phyloP scores from a whole-genome alignment of 1,284 basidiomycete species.

The Cutaneotrichosporon sp. region DNA sequence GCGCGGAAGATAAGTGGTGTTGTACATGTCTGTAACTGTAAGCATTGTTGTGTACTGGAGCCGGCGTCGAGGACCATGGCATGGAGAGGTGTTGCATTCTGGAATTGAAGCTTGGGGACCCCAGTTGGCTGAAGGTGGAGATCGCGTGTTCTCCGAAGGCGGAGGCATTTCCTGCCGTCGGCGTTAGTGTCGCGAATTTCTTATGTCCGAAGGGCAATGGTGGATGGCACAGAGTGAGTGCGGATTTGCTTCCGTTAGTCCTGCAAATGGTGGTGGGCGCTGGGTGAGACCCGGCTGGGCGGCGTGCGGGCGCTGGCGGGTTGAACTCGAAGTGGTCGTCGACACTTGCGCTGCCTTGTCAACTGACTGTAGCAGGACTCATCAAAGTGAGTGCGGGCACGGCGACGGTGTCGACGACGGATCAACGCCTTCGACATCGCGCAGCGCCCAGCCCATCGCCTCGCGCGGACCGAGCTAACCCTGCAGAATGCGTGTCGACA shows the following conservation, averaged over 20 bases:
- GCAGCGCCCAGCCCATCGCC: background rate
- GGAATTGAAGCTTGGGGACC: too few relatives aligned
- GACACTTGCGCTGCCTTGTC: background rate
- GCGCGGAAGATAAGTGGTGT: too few relatives aligned
- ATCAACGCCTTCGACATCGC: background rate
- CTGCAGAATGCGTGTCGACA: constrained; percentile 78
- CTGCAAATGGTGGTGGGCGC: background rate
- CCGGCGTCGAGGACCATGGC: too few relatives aligned
- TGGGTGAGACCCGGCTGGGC: background rate
- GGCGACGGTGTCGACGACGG: background rate
- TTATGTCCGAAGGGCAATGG: too few relatives aligned
- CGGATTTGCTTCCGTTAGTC: background rate
- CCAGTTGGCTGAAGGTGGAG: too few relatives aligned
- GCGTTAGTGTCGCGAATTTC: too few relatives aligned
- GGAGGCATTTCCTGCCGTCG: too few relatives aligned
- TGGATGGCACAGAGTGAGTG: background rate
- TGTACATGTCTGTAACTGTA: too few relatives aligned
- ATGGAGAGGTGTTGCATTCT: too few relatives aligned
- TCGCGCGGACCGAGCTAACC: background rate
- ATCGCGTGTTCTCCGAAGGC: too few relatives aligned
- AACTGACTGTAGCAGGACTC: constrained; percentile 3
- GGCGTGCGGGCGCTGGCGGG: background rate
- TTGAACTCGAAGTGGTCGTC: background rate
- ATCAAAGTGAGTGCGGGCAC: constrained; percentile 3
- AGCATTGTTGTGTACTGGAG: background rate